Base-by-base conservation (phyloP, 2,329 filamentous ascomycete species). In the Furcasterigmium furcatum region DNA sequence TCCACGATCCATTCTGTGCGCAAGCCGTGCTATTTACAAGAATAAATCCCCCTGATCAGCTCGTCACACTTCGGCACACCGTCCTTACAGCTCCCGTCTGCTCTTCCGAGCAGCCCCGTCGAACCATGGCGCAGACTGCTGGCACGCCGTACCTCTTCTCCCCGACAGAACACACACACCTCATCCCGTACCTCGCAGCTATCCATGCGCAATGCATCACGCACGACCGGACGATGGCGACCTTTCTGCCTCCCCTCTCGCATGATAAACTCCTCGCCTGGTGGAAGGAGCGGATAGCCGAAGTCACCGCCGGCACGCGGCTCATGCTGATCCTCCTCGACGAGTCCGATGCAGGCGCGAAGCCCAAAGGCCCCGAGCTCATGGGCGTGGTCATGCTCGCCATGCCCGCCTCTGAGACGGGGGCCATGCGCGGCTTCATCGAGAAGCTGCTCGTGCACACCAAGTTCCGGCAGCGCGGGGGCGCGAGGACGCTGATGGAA, bases 151-250 rank as follows among this genome's bases (percentile, higher is more conserved):
- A 68, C 41, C 51, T 72, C 52, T 79, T 76, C 60, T 62, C 67
- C 21, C 62, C 70, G 4, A 58, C 56, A 8, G 59, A 65, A 29
- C 76, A 84, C 53, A 56, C 64, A 22, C 72, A 77, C 55, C 69
- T 84, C 19, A 67, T 80, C 20, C 71, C 74, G 14, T 77, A 79
- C 55, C 68, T 85, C 16, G 79, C 79, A 29, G 70, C 72, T 39
- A 68, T 85, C 20, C 81, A 84, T 52, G 74, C 71, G 47, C 70
- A 73, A 13, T 83, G 80, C 62, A 80, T 85, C 57, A 76, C 73
- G 5, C 65, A 73, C 48, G 79, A 81, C 62, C 68, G 72, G 55
- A 76, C 74, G 50, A 70, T 80, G 29, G 77, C 77, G 21, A 77
- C 72, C 5, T 85, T 84, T 57, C 66, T 81, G 13, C 77, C 79